A percentile compares a stretch with the other conserved stretches of the same genome.
These are phyloP conservation scores for Coleophoma eucalyptorum DNA, from an alignment of 2,329 filamentous ascomycete species.

Conservation along the genomic window DNA sequence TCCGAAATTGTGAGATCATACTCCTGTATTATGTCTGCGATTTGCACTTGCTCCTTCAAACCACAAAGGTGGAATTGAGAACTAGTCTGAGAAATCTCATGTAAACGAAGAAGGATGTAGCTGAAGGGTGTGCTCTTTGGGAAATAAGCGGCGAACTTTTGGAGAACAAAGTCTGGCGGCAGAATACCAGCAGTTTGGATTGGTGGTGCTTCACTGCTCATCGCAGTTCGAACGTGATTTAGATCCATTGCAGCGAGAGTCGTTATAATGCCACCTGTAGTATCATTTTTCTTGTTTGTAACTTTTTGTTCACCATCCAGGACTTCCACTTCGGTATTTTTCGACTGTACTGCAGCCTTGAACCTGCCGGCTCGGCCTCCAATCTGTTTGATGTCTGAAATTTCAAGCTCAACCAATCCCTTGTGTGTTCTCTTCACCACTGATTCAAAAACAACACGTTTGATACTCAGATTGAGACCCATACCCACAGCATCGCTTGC, in stretches of 20 bases:
- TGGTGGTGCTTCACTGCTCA: constrained; percentile 59
- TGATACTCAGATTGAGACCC: constrained; percentile 91
- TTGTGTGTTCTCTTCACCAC: constrained; percentile 67
- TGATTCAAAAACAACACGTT: constrained; percentile 83
- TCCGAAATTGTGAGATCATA: constrained; percentile 69
- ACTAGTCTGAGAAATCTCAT: constrained; percentile 59
- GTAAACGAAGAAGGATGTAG: constrained; percentile 74
- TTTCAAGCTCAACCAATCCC: constrained; percentile 52
- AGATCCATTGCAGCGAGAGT: constrained; percentile 72
- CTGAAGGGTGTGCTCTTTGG: constrained; percentile 76
- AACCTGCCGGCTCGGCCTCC: constrained; percentile 88
- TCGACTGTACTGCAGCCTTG: constrained; percentile 62
- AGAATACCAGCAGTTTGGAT: constrained; percentile 70
- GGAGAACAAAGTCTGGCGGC: constrained; percentile 66
- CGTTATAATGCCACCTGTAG: constrained; percentile 67
- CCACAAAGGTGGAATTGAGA: constrained; percentile 68
- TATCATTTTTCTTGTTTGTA: constrained; percentile 3
- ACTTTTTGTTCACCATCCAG: neutral
- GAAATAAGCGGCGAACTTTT: constrained; percentile 78
- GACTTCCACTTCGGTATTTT: constrained; percentile 14
- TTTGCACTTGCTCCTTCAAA: constrained; percentile 53
- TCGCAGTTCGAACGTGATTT: constrained; percentile 53
- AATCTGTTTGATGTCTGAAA: constrained; percentile 90
- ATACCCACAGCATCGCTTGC: constrained; percentile 97
- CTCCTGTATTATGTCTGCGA: constrained; percentile 73